Evolutionary conservation across 2,329 filamentous ascomycete genomes (phyloP).

Genomic region (Fusarium neocosmosporiellum): DNA sequence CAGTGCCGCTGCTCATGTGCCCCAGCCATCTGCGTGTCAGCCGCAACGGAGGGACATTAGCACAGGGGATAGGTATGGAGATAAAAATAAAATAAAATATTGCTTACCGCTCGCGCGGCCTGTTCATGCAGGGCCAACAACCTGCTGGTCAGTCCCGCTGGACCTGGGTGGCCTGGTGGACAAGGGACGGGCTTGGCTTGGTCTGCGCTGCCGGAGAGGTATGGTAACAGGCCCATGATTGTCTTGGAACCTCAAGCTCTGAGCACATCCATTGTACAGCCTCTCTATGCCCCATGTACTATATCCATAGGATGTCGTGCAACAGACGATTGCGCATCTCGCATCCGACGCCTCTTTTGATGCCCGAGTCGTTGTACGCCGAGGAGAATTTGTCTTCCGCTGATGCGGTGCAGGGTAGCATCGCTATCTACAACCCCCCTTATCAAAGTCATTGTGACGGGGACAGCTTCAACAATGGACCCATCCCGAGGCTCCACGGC

Average conservation of each 20-base stretch:
- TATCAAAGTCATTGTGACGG: conserved; percentile 16
- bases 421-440: neutral
- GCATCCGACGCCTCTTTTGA: conserved; percentile 37
- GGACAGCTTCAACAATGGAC: neutral
- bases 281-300: neutral
- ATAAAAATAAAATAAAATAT: neutral
- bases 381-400: conserved; percentile 26
- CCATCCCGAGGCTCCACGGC: neutral
- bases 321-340: conserved; percentile 23
- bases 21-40: neutral
- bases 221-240: neutral
- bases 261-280: neutral
- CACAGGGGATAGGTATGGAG: neutral
- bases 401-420: conserved; percentile 20
- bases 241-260: neutral
- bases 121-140: conserved; percentile 6
- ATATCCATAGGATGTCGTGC: conserved; percentile 8
- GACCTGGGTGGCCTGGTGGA: neutral
- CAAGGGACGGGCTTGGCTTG: conserved; percentile 1
- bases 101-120: neutral
- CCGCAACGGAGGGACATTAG: neutral
- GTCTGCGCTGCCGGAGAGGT: neutral
- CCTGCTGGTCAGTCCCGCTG: neutral
- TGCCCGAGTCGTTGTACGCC: conserved; percentile 12
- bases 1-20: neutral